Percentiles rank a stretch among this genome's conserved stretches.
phyloP scores from a whole-genome alignment of 371 early-diverging fungal genomes.

The Apophysomyces variabilis region DNA sequence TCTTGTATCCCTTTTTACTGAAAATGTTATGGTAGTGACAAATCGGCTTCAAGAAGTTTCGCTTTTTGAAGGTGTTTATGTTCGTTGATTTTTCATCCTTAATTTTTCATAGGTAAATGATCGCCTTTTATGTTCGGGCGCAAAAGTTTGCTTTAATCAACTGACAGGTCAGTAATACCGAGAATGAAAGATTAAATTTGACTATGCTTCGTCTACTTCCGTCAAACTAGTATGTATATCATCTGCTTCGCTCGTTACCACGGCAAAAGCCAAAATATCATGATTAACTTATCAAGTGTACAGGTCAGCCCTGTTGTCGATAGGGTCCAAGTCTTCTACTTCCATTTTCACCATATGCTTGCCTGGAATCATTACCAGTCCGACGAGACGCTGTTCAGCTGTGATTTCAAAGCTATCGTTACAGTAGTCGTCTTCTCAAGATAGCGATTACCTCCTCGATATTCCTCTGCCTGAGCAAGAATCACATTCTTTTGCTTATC shows the following conservation, averaged over 20 bases:
- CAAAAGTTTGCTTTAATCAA: not conserved
- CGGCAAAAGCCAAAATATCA: not conserved
- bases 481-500: constrained; percentile 84
- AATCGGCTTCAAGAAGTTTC: too few relatives aligned
- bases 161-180: not conserved
- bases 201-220: not conserved
- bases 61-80: too few relatives aligned
- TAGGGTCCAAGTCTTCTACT: constrained; percentile 64
- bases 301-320: not conserved
- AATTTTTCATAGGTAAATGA: too few relatives aligned
- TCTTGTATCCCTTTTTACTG: not conserved
- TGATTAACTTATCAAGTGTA: not conserved
- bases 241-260: not conserved
- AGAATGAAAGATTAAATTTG: not conserved
- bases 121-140: not conserved
- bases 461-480: constrained; percentile 78
- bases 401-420: constrained; percentile 5
- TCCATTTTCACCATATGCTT: constrained; percentile 74
- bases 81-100: too few relatives aligned
- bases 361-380: constrained; percentile 90
- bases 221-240: not conserved
- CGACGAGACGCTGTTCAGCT: constrained; percentile 76
- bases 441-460: constrained; percentile 51
- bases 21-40: too few relatives aligned
- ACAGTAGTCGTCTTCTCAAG: not conserved